These are phyloP conservation scores for Meredithiella fracta DNA, from an alignment of 2,329 filamentous ascomycete genomes.

Conservation along the genomic window DNA sequence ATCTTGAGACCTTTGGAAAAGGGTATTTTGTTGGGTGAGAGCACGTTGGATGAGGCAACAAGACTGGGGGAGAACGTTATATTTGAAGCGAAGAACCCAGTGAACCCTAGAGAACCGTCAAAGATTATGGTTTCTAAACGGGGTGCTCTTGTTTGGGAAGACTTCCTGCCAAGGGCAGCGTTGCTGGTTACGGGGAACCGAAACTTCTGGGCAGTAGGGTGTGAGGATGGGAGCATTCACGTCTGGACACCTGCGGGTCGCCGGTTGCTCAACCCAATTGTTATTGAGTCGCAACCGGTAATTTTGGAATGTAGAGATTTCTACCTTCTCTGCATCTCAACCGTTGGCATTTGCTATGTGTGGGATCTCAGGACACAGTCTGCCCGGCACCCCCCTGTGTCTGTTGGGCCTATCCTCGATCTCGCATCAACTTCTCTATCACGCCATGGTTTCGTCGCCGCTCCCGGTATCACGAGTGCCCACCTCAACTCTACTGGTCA, in stretches of 20 bases:
- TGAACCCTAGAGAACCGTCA: conserved; percentile 62
- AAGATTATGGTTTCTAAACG: conserved; percentile 68
- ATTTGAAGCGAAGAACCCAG: conserved; percentile 77
- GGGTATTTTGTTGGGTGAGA: conserved; percentile 37
- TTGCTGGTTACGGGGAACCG: conserved; percentile 83
- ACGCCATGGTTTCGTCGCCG: conserved; percentile 55
- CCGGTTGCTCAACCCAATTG: conserved; percentile 65
- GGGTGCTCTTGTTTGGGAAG: conserved; percentile 75
- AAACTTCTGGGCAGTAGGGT: conserved; percentile 81
- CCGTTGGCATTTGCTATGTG: conserved; percentile 76
- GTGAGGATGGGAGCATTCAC: conserved; percentile 80
- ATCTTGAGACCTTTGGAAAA: conserved; percentile 69
- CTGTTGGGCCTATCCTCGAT: conserved; percentile 75
- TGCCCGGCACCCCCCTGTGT: conserved; percentile 77
- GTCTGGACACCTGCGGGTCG: conserved; percentile 86
- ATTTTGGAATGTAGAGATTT: conserved; percentile 80
- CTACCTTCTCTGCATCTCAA: conserved; percentile 80
- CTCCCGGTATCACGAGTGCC: conserved; percentile 75
- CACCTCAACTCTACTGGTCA: conserved; percentile 77
- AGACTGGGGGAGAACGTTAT: conserved; percentile 54
- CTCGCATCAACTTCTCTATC: conserved; percentile 66
- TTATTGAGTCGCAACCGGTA: conserved; percentile 83
- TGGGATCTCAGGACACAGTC: conserved; percentile 80
- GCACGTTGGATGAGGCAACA: conserved; percentile 41
- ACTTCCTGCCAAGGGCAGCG: conserved; percentile 73